Evolutionary conservation across 31 red algal genomes (phyloP).

Genomic region (Asparagopsis taxiformis): DNA sequence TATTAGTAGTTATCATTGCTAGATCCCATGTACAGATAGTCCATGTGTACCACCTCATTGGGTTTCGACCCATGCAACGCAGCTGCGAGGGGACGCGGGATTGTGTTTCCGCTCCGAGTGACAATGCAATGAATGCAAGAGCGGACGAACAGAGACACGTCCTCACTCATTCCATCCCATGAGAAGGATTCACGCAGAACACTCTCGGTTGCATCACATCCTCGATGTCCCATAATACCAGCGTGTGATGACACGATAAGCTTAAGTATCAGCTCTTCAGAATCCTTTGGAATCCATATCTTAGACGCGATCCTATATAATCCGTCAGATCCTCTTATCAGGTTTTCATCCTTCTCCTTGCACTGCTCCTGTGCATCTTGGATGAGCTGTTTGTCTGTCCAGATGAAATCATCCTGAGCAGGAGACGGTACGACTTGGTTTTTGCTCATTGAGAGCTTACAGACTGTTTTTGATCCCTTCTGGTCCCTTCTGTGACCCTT

Average conservation of each 20-base stretch:
- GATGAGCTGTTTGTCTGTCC: not conserved
- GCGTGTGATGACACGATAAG: not conserved
- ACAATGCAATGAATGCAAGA: slow-evolving; percentile 15
- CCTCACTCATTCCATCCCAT: not conserved
- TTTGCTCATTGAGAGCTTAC: too few relatives aligned
- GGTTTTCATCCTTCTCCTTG: too few relatives aligned
- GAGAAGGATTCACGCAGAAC: not conserved
- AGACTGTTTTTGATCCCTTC: too few relatives aligned
- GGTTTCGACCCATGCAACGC: slow-evolving; percentile 9
- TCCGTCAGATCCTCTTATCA: too few relatives aligned
- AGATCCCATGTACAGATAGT: slow-evolving; percentile 17
- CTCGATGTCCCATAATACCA: not conserved
- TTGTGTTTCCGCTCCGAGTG: not conserved
- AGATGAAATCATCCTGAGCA: slow-evolving; percentile 1
- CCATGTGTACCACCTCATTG: slow-evolving; percentile 26
- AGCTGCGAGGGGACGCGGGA: slow-evolving; percentile 4
- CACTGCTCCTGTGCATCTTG: not conserved
- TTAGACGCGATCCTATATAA: too few relatives aligned
- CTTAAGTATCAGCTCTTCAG: not conserved
- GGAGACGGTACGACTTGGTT: too few relatives aligned
- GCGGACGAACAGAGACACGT: not conserved
- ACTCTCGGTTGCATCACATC: not conserved
- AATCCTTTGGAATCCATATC: not conserved
- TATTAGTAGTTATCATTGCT: not conserved
- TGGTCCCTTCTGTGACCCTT: not conserved